Base-by-base conservation (phyloP, 805 yeast genomes). In the Brettanomyces nanus region DNA sequence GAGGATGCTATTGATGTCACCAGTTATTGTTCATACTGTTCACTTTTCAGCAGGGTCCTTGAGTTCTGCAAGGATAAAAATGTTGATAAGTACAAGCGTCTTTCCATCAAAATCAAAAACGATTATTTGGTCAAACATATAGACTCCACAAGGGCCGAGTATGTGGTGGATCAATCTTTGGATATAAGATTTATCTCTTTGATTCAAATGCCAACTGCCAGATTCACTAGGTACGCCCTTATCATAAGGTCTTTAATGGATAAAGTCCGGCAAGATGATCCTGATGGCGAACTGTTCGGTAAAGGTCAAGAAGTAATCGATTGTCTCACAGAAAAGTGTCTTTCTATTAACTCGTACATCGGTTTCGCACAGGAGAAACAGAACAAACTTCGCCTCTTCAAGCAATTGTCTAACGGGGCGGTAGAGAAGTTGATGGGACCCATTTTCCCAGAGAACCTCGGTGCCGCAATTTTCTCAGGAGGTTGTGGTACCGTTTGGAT, bases 171-270 rank as follows among this genome's bases (percentile, higher is more conserved):
- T 43, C 63, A 66, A 4, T 46, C 45, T 3, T 47, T 65, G 48
- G 84, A 77, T 50, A 58, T 75, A 20, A 68, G 81, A 4, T 73
- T 77, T 35, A 47, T 53, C 23, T 75, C 81, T 0, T 59, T 77
- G 43, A 53, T 73, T 21, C 77, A 74, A 46, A 67, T 65, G 52
- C 82, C 84, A 3, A 60, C 73, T 9, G 54, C 68, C 29, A 53
- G 82, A 44, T 58, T 71, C 6, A 53, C 68, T 3, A 72, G 73
- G 45, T 75, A 76, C 48, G 62, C 66, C 38, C 55, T 76, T 26
- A 62, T 76, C n/a, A 45, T 73, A n/a, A 71, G 69, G 22, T 57
- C 70, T 1, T 44, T 70, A 28, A 37, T 52, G 6, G 60, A 63
- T 27, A 48, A 57, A 31, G 36, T 44, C 10, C 39, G 42, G 1